Percentiles rank a stretch among this genome's conserved stretches.
These are phyloP conservation scores for Neurospora sp. DNA, from an alignment of 495 filamentous ascomycete species.

Conservation along the genomic window DNA sequence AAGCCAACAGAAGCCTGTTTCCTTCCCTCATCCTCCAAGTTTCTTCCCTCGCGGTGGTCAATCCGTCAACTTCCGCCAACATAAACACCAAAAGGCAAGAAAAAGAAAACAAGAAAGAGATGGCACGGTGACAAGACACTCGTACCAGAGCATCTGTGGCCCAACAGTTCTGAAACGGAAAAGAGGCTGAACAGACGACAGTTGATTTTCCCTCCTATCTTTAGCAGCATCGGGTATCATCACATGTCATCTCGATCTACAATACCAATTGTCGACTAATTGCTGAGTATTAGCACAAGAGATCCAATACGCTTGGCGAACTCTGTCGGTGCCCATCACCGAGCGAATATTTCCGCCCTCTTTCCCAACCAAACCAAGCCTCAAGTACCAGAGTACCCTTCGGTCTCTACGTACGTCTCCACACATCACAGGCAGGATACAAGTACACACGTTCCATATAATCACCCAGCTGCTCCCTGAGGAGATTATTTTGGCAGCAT, in stretches of 20 bases:
- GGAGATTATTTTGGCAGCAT: background rate
- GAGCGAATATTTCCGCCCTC: background rate
- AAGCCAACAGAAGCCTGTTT: background rate
- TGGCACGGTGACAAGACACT: background rate
- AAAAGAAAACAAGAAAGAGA: background rate
- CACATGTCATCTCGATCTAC: background rate
- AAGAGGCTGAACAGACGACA: background rate
- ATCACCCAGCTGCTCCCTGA: background rate
- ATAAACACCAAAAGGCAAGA: background rate
- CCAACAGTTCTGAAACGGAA: background rate
- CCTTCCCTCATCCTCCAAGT: background rate
- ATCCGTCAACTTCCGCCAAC: constrained; percentile 9
- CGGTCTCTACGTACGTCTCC: background rate
- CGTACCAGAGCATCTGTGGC: background rate
- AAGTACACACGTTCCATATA: background rate
- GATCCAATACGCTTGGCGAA: background rate
- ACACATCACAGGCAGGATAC: background rate
- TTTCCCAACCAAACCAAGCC: background rate
- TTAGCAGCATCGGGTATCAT: background rate
- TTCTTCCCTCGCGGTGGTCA: background rate
- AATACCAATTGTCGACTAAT: background rate
- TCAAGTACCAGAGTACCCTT: background rate
- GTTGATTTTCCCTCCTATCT: background rate
- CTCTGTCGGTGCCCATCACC: background rate
- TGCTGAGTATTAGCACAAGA: background rate